These are phyloP conservation scores for Myxozyma sirexii DNA, from an alignment of 805 yeast genomes.

Conservation along the genomic window DNA sequence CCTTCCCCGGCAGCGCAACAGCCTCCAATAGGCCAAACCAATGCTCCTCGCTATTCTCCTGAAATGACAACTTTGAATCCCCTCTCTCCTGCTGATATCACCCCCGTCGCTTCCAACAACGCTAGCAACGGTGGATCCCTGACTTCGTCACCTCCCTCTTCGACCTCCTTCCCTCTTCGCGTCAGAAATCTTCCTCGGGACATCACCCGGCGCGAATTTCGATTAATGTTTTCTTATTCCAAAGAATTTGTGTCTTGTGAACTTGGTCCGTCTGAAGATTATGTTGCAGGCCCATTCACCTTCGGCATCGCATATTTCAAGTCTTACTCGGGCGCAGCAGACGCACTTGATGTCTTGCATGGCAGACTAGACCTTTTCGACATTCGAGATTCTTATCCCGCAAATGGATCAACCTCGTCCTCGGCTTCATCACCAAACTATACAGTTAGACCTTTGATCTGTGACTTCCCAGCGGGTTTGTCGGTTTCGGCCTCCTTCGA, in stretches of 20 bases:
- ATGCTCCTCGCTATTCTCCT: slow-evolving; percentile 23
- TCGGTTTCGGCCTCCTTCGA: slow-evolving; percentile 9
- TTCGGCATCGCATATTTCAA: slow-evolving; percentile 41
- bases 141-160: slow-evolving; percentile 15
- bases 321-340: slow-evolving; percentile 38
- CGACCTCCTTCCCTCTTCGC: slow-evolving; percentile 33
- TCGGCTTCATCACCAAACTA: slow-evolving; percentile 24
- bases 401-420: slow-evolving; percentile 14
- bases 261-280: slow-evolving; percentile 37
- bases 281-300: slow-evolving; percentile 33
- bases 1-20: slow-evolving; percentile 7
- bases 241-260: slow-evolving; percentile 44
- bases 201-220: slow-evolving; percentile 44
- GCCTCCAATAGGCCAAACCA: background rate
- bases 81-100: slow-evolving; percentile 26
- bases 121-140: slow-evolving; percentile 6
- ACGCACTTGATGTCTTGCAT: slow-evolving; percentile 39
- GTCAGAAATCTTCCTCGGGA: slow-evolving; percentile 45
- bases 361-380: slow-evolving; percentile 38
- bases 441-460: slow-evolving; percentile 7
- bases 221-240: slow-evolving; percentile 46
- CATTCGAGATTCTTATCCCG: slow-evolving; percentile 1
- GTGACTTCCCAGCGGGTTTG: slow-evolving; percentile 19
- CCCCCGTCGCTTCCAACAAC: slow-evolving; percentile 1
- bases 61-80: slow-evolving; percentile 29